Evolutionary conservation across 2,329 filamentous ascomycete species (phyloP), one percentile per base, ranked within the genome.

Genomic region (Fusarium annulatum): DNA sequence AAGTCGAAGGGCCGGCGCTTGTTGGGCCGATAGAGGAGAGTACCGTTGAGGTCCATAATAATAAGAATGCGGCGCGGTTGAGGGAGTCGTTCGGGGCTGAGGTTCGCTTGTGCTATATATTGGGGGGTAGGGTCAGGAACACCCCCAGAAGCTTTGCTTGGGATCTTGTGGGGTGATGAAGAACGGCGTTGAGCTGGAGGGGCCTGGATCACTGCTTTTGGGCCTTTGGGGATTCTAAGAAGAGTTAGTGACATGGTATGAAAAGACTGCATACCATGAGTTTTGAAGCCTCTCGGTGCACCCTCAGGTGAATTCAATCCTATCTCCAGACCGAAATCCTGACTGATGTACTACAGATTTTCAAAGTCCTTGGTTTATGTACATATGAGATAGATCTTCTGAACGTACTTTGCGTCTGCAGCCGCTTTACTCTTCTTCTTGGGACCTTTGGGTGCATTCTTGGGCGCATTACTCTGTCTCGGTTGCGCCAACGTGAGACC

Each of bases 1-100:
- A 95, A 93, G 46, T 81, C 80, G 15, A 85, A 87, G 11, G 83
- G 82, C 3, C 78, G 79, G 33, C 80, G 80, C 51, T 85, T 85
- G 59, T 85, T 86, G 14, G 90, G 91, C 9, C 96, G 92, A 83
- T 89, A 87, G 41, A 98, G 88, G 2, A 99, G 87, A 0, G 96
- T 98, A 71, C 96, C 96, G 81, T 98, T 99, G 42, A 99, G 89
- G 82, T 99, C 96, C 70, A 98, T 89, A 52, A 98, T 89, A 57
- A 99, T 86, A 28, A 99, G 90, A 39, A 97, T 87, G 21, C 88
- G 88, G 45, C 89, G 89, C 3, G 91, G 88, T 2, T 81, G 57
- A 0, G 81, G 43, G 7, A 88, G 81, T 21, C 74, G 73, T 34
- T 80, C 76, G 1, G 89, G 86, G 1, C 83, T 76, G 19, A 83